Percentiles rank a stretch among this genome's conserved stretches.
These are phyloP conservation scores for Trichoderma orchidacearum DNA, from an alignment of 495 filamentous ascomycete species.

Conservation along the genomic window DNA sequence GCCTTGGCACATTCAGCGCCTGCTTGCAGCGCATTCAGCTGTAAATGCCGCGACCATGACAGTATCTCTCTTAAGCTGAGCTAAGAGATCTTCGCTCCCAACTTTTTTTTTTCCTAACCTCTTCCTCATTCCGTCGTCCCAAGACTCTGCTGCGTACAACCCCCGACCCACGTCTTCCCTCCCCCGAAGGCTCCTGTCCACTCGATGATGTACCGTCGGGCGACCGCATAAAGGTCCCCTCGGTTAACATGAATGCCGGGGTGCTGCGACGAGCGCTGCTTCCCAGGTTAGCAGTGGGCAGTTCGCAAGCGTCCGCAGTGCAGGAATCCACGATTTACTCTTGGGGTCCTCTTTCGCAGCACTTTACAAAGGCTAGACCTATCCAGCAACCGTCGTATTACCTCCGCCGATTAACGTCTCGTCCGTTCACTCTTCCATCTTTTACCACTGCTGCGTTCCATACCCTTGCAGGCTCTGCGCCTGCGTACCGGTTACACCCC, in stretches of 20 bases:
- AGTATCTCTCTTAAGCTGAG: not conserved
- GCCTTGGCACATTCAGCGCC: not conserved
- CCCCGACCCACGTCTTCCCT: not conserved
- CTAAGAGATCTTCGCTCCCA: not conserved
- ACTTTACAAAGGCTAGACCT: not conserved
- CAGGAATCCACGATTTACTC: not conserved
- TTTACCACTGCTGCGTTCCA: not conserved
- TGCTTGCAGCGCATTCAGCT: not conserved
- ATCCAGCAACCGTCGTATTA: not conserved
- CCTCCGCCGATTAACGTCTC: not conserved
- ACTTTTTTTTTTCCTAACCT: not conserved
- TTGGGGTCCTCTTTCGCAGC: not conserved
- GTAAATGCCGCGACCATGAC: conserved; percentile 2
- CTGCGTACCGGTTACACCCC: not conserved
- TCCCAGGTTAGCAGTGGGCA: not conserved
- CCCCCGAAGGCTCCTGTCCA: not conserved
- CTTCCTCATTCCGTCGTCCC: not conserved
- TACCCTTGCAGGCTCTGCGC: not conserved
- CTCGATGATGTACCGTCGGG: not conserved
- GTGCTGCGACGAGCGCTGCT: conserved; percentile 1
- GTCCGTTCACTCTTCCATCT: not conserved
- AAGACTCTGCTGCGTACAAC: too few relatives aligned
- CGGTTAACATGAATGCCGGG: not conserved
- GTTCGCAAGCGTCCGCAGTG: not conserved
- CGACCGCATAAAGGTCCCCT: not conserved